Conservation (phyloP, 805 yeast genomes). For the Kregervanrija pseudodelftensis region DNA sequence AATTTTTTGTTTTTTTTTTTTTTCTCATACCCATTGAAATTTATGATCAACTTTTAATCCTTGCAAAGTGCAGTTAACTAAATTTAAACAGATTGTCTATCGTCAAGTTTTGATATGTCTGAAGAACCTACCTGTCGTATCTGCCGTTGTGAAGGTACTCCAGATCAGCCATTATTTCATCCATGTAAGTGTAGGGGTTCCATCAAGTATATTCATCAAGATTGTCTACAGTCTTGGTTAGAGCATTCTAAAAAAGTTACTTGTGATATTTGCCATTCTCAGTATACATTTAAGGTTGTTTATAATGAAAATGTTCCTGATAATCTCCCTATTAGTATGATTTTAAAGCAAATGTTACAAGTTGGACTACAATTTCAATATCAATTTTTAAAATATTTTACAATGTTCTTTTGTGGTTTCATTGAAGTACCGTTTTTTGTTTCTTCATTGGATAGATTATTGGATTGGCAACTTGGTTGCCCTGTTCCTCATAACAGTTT, state of each 20-base stretch:
- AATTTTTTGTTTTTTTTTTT: no score
- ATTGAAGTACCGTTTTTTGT: constrained; percentile 50
- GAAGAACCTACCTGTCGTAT: constrained; percentile 71
- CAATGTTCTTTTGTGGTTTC: constrained; percentile 16
- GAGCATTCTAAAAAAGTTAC: constrained; percentile 53
- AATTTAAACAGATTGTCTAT: no score
- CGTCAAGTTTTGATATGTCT: no score
- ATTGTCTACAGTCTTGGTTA: constrained; percentile 86
- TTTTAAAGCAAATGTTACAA: constrained; percentile 31
- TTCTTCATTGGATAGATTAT: constrained; percentile 45
- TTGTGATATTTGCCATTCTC: constrained; percentile 85
- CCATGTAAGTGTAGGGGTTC: constrained; percentile 96
- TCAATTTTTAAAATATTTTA: constrained; percentile 2
- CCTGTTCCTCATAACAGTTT: constrained; percentile 33
- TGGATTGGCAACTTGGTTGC: constrained; percentile 52
- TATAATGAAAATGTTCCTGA: constrained; percentile 40
- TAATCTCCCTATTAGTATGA: constrained; percentile 46
- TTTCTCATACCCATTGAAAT: no score
- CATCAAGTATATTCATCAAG: constrained; percentile 88
- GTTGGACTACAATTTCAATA: constrained; percentile 6
- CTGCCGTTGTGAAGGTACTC: constrained; percentile 86
- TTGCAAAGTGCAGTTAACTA: no score
- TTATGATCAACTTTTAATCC: no score
- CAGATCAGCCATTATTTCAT: constrained; percentile 70
- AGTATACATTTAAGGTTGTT: constrained; percentile 44